These are phyloP conservation scores for Coleophoma cylindrospora DNA, from an alignment of 2,329 filamentous ascomycete species.

Conservation along the genomic window DNA sequence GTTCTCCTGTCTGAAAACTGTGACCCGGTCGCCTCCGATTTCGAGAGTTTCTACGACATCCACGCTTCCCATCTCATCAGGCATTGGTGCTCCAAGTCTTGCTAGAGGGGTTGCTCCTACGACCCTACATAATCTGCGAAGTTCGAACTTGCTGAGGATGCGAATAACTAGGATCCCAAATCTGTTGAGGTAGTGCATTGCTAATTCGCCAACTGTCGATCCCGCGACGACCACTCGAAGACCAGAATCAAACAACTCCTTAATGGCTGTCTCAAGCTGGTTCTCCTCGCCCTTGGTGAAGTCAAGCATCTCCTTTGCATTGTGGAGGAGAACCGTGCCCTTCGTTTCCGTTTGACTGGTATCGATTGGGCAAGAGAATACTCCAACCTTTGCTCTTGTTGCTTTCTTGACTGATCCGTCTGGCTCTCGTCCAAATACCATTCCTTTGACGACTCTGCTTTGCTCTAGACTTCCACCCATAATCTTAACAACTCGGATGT, in stretches of 20 bases:
- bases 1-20: slow-evolving; percentile 95
- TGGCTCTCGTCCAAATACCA: slow-evolving; percentile 97
- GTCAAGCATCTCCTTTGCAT: slow-evolving; percentile 97
- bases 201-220: slow-evolving; percentile 90
- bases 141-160: slow-evolving; percentile 96
- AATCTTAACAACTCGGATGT: slow-evolving; percentile 98
- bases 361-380: slow-evolving; percentile 95
- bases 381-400: slow-evolving; percentile 87
- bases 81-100: slow-evolving; percentile 93
- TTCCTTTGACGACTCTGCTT: slow-evolving; percentile 91
- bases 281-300: slow-evolving; percentile 96
- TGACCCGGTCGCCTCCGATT: slow-evolving; percentile 96
- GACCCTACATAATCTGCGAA: slow-evolving; percentile 89
- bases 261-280: slow-evolving; percentile 86
- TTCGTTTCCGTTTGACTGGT: slow-evolving; percentile 97
- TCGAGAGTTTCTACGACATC: slow-evolving; percentile 96
- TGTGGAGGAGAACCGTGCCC: slow-evolving; percentile 93
- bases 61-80: slow-evolving; percentile 96
- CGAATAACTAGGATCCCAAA: slow-evolving; percentile 95
- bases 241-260: slow-evolving; percentile 92
- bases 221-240: slow-evolving; percentile 89
- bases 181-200: slow-evolving; percentile 96
- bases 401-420: slow-evolving; percentile 89
- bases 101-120: slow-evolving; percentile 96
- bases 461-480: slow-evolving; percentile 96